phyloP scores from a whole-genome alignment of 169 alveolate species.

The Plasmodium gonderi region DNA sequence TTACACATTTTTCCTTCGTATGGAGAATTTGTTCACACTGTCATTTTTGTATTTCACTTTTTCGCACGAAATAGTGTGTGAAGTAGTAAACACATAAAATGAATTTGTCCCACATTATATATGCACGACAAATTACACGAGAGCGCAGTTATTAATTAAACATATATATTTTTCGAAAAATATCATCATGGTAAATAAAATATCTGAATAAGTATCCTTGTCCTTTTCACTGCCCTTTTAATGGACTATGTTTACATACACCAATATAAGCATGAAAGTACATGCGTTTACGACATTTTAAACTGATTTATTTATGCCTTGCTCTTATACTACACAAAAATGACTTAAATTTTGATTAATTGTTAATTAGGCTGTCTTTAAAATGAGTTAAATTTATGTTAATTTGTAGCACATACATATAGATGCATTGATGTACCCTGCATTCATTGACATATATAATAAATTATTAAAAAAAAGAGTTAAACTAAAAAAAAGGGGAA shows the following conservation, averaged over 20 bases:
- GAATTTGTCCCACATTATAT: neutral
- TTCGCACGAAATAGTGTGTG: neutral
- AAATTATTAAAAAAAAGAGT: neutral
- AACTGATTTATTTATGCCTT: neutral
- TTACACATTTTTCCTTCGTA: neutral
- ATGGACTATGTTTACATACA: neutral
- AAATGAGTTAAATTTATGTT: neutral
- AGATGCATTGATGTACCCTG: neutral
- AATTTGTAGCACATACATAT: neutral
- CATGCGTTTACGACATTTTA: neutral
- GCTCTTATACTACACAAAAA: neutral
- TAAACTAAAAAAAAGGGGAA: neutral
- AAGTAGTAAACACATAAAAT: neutral
- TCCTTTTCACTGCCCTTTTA: neutral
- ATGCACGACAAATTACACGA: neutral
- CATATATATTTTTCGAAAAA: neutral
- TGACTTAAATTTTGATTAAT: neutral
- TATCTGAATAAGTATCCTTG: neutral
- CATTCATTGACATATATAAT: neutral
- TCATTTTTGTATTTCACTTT: neutral
- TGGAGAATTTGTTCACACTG: neutral
- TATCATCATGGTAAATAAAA: neutral
- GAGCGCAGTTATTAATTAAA: neutral
- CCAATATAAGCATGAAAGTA: neutral
- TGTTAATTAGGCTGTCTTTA: neutral